These are phyloP conservation scores for Lodderomyces beijingensis DNA, from an alignment of 1,139 yeast genomes.

Conservation along the genomic window DNA sequence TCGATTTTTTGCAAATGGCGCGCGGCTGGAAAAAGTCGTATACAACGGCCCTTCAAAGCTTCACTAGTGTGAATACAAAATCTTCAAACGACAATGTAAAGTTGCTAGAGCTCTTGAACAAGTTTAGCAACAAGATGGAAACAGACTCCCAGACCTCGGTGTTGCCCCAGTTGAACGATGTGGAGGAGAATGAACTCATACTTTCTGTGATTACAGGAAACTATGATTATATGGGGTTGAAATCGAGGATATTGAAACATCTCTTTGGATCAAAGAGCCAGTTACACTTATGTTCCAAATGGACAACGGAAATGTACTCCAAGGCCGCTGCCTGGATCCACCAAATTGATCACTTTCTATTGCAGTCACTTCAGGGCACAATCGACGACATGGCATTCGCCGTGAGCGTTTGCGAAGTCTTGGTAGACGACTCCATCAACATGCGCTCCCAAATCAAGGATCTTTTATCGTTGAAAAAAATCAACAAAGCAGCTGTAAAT, in stretches of 20 bases:
- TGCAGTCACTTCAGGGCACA: neutral
- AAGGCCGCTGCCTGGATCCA: conserved; percentile 31
- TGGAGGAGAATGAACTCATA: conserved; percentile 1
- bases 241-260: conserved; percentile 39
- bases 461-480: conserved; percentile 17
- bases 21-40: conserved; percentile 22
- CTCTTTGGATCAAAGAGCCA: conserved; percentile 19
- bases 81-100: conserved; percentile 29
- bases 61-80: conserved; percentile 13
- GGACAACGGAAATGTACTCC: conserved; percentile 22
- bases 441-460: conserved; percentile 26
- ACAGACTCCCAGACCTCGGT: neutral
- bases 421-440: conserved; percentile 47
- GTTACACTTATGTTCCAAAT: conserved; percentile 20
- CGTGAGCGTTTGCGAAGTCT: conserved; percentile 48
- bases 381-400: conserved; percentile 8
- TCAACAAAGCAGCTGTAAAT: conserved; percentile 16
- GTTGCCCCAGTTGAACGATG: neutral
- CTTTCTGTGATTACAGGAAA: conserved; percentile 14
- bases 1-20: conserved; percentile 25
- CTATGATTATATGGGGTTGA: conserved; percentile 42
- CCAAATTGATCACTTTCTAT: conserved; percentile 25
- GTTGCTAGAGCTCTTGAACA: conserved; percentile 35
- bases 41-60: conserved; percentile 14
- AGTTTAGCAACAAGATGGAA: conserved; percentile 24